A percentile compares a stretch with the other conserved stretches of the same genome.
Evolutionary conservation across 1,284 basidiomycete genomes (phyloP).

Genomic region (Moesziomyces sp.): DNA sequence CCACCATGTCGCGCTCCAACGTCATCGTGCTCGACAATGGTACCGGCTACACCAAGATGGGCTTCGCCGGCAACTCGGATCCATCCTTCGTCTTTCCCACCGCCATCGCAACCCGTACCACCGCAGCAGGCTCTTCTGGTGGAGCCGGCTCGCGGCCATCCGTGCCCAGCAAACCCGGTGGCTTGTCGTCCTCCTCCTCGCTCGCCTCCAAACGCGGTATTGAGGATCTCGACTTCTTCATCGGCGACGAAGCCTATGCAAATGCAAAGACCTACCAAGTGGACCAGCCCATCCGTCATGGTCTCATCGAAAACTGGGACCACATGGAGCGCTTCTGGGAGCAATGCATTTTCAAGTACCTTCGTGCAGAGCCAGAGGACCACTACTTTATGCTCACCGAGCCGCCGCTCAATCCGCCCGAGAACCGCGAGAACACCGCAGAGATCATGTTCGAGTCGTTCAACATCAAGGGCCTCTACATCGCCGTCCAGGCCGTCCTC

Average conservation of each 20-base stretch:
- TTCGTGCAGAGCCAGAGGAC: slow-evolving; percentile 97
- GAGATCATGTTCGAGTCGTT: slow-evolving; percentile 99
- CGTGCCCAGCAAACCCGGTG: slow-evolving; percentile 80
- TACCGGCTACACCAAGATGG: slow-evolving; percentile 96
- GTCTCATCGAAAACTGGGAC: slow-evolving; percentile 99
- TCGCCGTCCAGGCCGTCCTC: slow-evolving; percentile 98
- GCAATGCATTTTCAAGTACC: slow-evolving; percentile 99
- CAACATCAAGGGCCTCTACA: slow-evolving; percentile 97
- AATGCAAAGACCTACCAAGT: slow-evolving; percentile 91
- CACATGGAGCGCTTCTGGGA: slow-evolving; percentile 99
- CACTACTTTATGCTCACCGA: slow-evolving; percentile 98
- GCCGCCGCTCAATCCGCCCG: slow-evolving; percentile 95
- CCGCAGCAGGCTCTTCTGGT: slow-evolving; percentile 42
- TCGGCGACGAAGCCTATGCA: slow-evolving; percentile 95
- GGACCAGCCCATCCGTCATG: slow-evolving; percentile 96
- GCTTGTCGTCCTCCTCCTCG: slow-evolving; percentile 60
- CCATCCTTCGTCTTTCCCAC: slow-evolving; percentile 79
- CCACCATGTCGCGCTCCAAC: slow-evolving; percentile 65
- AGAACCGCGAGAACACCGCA: slow-evolving; percentile 98
- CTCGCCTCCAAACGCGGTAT: slow-evolving; percentile 94
- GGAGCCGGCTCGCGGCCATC: slow-evolving; percentile 73
- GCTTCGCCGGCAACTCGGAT: slow-evolving; percentile 98
- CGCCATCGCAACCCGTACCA: slow-evolving; percentile 66
- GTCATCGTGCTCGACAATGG: slow-evolving; percentile 80
- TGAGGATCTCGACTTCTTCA: slow-evolving; percentile 99